Base-by-base conservation (phyloP, 2,329 filamentous ascomycete species). In the Didymella pinodella region DNA sequence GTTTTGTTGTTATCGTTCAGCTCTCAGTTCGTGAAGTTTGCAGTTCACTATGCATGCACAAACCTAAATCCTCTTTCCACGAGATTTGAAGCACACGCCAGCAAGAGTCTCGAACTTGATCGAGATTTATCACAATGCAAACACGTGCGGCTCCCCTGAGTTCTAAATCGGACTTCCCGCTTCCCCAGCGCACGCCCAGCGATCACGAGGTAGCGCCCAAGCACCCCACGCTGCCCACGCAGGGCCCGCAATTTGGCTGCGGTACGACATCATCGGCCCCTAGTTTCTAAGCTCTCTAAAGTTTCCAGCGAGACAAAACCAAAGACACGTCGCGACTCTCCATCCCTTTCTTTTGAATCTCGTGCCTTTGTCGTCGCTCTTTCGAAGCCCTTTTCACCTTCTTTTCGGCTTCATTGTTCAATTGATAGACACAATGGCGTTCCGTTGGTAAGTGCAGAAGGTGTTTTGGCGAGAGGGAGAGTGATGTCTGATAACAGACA, bases 371-470 rank as follows among this genome's bases (percentile, higher is more conserved):
- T 11, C 36, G 36, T 40, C 36, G n/a, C 18, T 40, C 34, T 2
- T 18, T 38, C 10, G 8, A 31, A 31, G 12, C 10, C 10, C 10
- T 12, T 6, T 14, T 32, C 16, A 12, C 10, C 10, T 10, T 31
- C 12, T 14, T 32, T 32, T 32, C 12, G 5, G 31, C 16, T 12
- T 11, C 12, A 31, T 31, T 8, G 8, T 31, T 14, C 20, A 18
- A 43, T 25, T 43, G 11, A 41, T 25, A 43, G 28, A 43, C 12
- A 49, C 4, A 22, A 79, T 68, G 57, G 80, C 79, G 74, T 69
- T 81, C 48, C 75, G 78, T 55, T 80, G 79, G 79, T 81, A 20
- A 12, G 16, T 32, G 16, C 22, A 22, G 22, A 22, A 22, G 22
- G 22, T 22, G 22, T 22, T 22, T 22, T 22, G 22, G 22, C 22